Base-by-base conservation (phyloP, 2,329 filamentous ascomycete species). In the Fusarium denticulatum region DNA sequence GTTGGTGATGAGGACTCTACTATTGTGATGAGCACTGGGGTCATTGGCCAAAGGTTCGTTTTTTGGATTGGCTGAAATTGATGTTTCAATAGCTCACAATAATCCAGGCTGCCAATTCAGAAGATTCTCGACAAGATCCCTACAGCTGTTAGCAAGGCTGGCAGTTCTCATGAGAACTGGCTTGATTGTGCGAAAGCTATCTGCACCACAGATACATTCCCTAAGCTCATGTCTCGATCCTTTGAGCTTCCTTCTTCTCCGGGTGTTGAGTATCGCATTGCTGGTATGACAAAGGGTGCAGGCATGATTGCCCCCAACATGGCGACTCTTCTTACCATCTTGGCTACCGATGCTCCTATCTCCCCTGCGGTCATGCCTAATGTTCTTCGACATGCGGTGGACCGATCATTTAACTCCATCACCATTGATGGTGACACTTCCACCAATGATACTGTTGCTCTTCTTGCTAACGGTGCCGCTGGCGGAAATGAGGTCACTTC, bases 221-320 rank as follows among this genome's bases (percentile, higher is more conserved):
- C 96, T 67, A 99, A 99, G 85, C 91, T 99, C 73, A 87, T 96
- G 77, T 98, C 95, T 26, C 91, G 89, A 76, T 90, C 91, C 20
- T 99, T 98, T 83, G 91, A 87, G 34, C 90, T 99, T 37, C 95
- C 96, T 8, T 95, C 93, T 4, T 93, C 93, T 8, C 90, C 93
- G 1, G 87, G 87, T 24, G 86, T 90, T 56, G 91, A 92, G 81
- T 99, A 97, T 85, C 88, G 89, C 77, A 92, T 99, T 56, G 95
- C 94, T 18, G 96, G 96, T 77, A 97, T 97, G 90, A 97, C 96
- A 79, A 99, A 99, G 86, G 96, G 96, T 64, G 96, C 96, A 10
- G 96, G 96, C 79, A 99, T 99, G 96, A 97, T 99, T 82, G 95
- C 98, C 80, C 96, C 96, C 53, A 98, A 99, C 86, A 97, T 99